Conservation (phyloP, 768 basidiomycete species). For the Pholiota conissans region DNA sequence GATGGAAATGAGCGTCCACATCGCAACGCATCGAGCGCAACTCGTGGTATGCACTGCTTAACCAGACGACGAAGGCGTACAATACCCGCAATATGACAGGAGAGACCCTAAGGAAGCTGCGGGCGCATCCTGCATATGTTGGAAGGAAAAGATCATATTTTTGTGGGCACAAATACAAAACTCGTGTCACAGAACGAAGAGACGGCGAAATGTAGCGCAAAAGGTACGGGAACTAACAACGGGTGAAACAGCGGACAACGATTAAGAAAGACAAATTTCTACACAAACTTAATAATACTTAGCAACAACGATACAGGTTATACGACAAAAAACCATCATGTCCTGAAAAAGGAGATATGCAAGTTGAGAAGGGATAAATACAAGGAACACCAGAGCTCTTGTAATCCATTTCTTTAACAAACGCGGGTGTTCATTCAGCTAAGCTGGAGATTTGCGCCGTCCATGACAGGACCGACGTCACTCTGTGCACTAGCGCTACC, state of each 20-base stretch:
- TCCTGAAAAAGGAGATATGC: not conserved
- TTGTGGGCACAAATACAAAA: slow-evolving; percentile 5
- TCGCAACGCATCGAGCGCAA: too few species aligned
- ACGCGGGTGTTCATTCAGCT: slow-evolving; percentile 19
- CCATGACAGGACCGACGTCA: slow-evolving; percentile 53
- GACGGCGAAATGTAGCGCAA: not conserved
- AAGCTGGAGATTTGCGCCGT: slow-evolving; percentile 56
- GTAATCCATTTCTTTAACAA: not conserved
- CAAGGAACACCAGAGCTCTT: too few species aligned
- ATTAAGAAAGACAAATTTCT: slow-evolving; percentile 1
- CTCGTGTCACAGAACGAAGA: not conserved
- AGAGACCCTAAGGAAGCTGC: too few species aligned
- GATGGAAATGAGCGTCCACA: too few species aligned
- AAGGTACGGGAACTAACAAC: not conserved
- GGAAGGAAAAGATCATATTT: not conserved
- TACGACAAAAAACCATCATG: too few species aligned
- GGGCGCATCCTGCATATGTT: too few species aligned
- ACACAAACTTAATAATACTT: slow-evolving; percentile 9
- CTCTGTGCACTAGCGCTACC: slow-evolving; percentile 45
- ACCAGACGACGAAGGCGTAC: too few species aligned
- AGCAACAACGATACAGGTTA: not conserved
- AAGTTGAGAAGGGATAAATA: not conserved
- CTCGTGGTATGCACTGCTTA: too few species aligned
- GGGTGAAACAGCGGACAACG: too few species aligned
- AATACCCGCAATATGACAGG: too few species aligned